Evolutionary conservation across 1,284 basidiomycete species (phyloP).

Genomic region (Trametes hirsuta): DNA sequence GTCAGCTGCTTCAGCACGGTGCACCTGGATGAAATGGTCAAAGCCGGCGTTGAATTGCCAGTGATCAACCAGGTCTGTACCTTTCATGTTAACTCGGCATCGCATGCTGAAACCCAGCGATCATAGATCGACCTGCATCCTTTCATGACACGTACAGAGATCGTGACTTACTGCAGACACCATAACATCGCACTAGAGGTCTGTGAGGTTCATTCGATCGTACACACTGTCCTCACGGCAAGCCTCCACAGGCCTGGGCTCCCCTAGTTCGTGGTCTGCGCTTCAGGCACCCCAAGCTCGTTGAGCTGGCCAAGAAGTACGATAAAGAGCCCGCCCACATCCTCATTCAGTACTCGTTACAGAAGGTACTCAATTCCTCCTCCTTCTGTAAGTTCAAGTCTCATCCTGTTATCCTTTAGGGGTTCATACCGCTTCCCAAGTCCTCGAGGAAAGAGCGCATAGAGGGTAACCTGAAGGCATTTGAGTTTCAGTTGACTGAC

Average conservation of each 20-base stretch:
- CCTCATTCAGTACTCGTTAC: conserved; percentile 76
- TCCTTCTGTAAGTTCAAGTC: neutral
- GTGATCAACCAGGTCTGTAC: conserved; percentile 66
- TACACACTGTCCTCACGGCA: neutral
- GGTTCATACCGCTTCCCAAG: conserved; percentile 64
- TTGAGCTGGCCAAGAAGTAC: conserved; percentile 51
- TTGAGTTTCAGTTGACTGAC: conserved; percentile 56
- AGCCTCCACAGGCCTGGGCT: conserved; percentile 49
- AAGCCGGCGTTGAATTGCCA: conserved; percentile 53
- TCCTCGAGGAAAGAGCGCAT: conserved; percentile 59
- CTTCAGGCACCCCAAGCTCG: conserved; percentile 52
- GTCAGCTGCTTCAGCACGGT: conserved; percentile 72
- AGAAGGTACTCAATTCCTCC: conserved; percentile 54
- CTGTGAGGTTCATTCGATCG: conserved; percentile 27
- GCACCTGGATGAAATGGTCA: conserved; percentile 66
- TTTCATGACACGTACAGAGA: conserved; percentile 69
- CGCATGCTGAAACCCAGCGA: neutral
- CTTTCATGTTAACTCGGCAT: neutral
- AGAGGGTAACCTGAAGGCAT: conserved; percentile 59
- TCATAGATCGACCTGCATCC: conserved; percentile 68
- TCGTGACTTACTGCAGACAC: conserved; percentile 62
- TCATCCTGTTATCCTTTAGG: conserved; percentile 36
- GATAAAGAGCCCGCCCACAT: conserved; percentile 68
- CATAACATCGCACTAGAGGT: conserved; percentile 70
- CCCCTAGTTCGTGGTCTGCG: conserved; percentile 55